Evolutionary conservation across 164 flowering plant species (phyloP), one percentile per base, ranked within the genome.

Genomic region (Malania oleifera): DNA sequence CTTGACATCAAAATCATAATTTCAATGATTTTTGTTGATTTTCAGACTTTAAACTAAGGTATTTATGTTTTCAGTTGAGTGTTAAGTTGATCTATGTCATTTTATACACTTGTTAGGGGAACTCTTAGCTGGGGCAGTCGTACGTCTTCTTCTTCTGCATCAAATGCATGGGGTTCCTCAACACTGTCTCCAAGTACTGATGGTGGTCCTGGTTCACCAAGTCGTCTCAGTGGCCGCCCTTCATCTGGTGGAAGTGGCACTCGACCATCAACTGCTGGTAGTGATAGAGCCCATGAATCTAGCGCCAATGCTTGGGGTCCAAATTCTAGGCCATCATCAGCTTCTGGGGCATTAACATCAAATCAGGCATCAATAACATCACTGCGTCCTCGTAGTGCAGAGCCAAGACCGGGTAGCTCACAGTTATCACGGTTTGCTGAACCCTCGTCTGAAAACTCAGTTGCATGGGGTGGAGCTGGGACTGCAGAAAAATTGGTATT

Each of bases 391-490:
- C 89, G 70, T 46, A 91, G 97, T 80, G 99, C 99, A 64, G 99
- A 95, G 55, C 77, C 89, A 53, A 85, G 93, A 67, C 93, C 97
- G 27, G 80, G 87, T 61, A 90, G 97, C 73, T 91, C 99, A 29
- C 99, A 86, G 65, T 71, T 91, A 24, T 95, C 99, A 7, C 84
- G 97, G 20, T 95, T 91, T 77, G 97, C 99, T 28, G 99, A 95
- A 58, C 61, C 85, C 27, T 56, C 70, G 5, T 51, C 81, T 61
- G 96, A 88, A 57, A 78, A 62, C 71, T 76, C 91, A 51, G 82
- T 34, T 53, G 76, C 87, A 52, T 79, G 95, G 97, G 77, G 81
- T 60, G 64, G 79, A 38, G 56, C 64, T 60, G 78, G 77, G 54
- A 60, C 84, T 57, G 59, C 83, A 20, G 97, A 84, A 51, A 81